A percentile compares a stretch with the other conserved stretches of the same genome.
Conservation (phyloP, 257 asterid genomes). For the Dorcoceras hygrometricum region DNA sequence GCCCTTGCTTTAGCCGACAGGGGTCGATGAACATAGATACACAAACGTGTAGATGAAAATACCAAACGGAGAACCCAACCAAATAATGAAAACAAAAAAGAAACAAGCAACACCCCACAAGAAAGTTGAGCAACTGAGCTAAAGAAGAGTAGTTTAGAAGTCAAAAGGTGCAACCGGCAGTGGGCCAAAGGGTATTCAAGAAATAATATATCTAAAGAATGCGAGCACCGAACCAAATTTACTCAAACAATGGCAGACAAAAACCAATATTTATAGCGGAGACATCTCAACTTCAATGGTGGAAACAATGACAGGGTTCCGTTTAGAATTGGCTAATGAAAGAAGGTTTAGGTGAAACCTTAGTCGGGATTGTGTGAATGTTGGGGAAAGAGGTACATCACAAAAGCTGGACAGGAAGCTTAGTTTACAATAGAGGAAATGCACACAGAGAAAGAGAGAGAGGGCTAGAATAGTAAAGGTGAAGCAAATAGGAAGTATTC, state of each 20-base stretch:
- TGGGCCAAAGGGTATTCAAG: slow-evolving; percentile 55
- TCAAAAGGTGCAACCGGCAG: slow-evolving; percentile 41
- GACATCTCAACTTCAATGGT: not conserved
- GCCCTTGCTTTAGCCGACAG: slow-evolving; percentile 34
- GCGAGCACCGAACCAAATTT: slow-evolving; percentile 24
- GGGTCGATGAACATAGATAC: slow-evolving; percentile 53
- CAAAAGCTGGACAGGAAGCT: not conserved
- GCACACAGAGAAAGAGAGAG: not conserved
- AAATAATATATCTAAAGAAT: slow-evolving; percentile 29
- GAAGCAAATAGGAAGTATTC: not conserved
- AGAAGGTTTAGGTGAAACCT: not conserved
- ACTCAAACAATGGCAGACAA: not conserved
- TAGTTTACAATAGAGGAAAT: not conserved
- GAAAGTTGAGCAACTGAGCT: slow-evolving; percentile 37
- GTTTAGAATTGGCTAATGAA: not conserved
- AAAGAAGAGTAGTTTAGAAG: slow-evolving; percentile 57
- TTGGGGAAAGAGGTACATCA: not conserved
- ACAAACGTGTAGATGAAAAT: slow-evolving; percentile 50
- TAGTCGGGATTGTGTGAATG: not conserved
- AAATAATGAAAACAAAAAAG: not conserved
- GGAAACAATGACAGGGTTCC: not conserved
- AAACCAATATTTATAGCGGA: not conserved
- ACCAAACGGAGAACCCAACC: slow-evolving; percentile 30
- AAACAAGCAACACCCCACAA: slow-evolving; percentile 21
- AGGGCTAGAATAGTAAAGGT: not conserved